phyloP scores from a whole-genome alignment of 2,329 filamentous ascomycete genomes.

The Westerdykella ornata region DNA sequence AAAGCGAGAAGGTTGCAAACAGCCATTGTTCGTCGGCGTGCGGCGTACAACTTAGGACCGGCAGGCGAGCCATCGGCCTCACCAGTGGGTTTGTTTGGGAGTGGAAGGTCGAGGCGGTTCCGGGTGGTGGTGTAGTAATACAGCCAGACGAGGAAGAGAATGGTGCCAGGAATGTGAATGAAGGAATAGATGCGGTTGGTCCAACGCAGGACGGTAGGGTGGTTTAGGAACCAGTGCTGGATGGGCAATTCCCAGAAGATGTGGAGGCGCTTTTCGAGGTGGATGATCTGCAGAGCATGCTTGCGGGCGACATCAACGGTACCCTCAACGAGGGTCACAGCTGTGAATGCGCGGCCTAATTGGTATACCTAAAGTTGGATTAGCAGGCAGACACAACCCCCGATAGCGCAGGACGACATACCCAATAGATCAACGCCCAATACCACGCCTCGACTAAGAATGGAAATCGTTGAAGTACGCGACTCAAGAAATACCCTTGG shows the following conservation, averaged over 20 bases:
- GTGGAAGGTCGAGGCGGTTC: constrained; percentile 43
- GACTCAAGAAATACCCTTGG: constrained; percentile 54
- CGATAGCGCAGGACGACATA: constrained; percentile 39
- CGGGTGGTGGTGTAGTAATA: constrained; percentile 64
- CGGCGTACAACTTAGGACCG: constrained; percentile 50
- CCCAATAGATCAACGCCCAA: constrained; percentile 72
- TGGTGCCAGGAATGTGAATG: constrained; percentile 71
- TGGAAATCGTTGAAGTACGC: constrained; percentile 59
- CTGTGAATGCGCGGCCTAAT: constrained; percentile 64
- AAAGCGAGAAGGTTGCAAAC: constrained; percentile 55
- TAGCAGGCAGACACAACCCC: background rate
- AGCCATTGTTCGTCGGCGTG: constrained; percentile 51
- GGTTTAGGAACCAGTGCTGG: constrained; percentile 52
- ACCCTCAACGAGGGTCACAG: constrained; percentile 59
- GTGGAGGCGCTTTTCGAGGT: constrained; percentile 57
- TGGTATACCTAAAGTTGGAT: constrained; percentile 57
- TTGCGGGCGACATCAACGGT: constrained; percentile 62
- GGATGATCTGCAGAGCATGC: constrained; percentile 62
- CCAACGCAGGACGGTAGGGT: constrained; percentile 56
- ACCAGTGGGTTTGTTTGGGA: constrained; percentile 34
- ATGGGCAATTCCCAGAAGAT: constrained; percentile 60
- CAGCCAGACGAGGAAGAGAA: constrained; percentile 60
- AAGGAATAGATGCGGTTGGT: constrained; percentile 70
- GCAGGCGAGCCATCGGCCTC: constrained; percentile 39
- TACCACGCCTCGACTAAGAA: constrained; percentile 72